Conservation (phyloP, 768 basidiomycete species). For the Mycena metata region DNA sequence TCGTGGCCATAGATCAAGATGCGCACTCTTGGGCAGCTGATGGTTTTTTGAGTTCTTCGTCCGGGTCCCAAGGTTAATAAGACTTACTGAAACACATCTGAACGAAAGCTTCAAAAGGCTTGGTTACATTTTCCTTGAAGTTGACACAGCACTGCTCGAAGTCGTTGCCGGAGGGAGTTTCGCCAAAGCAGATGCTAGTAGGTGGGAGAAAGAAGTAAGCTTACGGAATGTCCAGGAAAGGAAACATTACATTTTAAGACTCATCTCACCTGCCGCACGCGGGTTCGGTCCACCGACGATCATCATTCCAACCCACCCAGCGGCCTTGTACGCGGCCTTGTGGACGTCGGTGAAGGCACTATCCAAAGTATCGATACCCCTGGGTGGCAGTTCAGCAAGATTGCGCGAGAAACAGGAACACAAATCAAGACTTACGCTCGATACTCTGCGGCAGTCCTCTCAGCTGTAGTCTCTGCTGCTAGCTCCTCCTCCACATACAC, state of each 20-base stretch:
- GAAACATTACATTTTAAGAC: slow-evolving; percentile 15
- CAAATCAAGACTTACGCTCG: no score
- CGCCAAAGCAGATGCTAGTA: slow-evolving; percentile 20
- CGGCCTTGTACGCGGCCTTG: background rate
- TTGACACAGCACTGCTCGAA: slow-evolving; percentile 12
- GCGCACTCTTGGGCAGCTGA: no score
- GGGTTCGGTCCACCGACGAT: slow-evolving; percentile 16
- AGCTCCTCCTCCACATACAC: no score
- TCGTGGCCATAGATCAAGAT: no score
- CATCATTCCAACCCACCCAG: slow-evolving; percentile 11
- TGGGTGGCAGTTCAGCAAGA: no score
- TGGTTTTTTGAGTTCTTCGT: background rate
- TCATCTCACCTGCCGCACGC: background rate
- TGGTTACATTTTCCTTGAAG: slow-evolving; percentile 6
- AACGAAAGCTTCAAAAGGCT: slow-evolving; percentile 1
- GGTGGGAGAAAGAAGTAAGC: background rate
- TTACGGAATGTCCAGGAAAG: background rate
- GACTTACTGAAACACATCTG: background rate
- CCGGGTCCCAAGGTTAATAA: background rate
- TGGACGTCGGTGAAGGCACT: background rate
- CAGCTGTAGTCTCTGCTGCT: no score
- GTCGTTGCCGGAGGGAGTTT: slow-evolving; percentile 19
- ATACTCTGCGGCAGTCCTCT: no score
- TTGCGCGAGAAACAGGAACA: no score
- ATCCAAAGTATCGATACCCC: background rate